Conservation (phyloP, 2,329 filamentous ascomycete species). For the Colletotrichum echinochloae region DNA sequence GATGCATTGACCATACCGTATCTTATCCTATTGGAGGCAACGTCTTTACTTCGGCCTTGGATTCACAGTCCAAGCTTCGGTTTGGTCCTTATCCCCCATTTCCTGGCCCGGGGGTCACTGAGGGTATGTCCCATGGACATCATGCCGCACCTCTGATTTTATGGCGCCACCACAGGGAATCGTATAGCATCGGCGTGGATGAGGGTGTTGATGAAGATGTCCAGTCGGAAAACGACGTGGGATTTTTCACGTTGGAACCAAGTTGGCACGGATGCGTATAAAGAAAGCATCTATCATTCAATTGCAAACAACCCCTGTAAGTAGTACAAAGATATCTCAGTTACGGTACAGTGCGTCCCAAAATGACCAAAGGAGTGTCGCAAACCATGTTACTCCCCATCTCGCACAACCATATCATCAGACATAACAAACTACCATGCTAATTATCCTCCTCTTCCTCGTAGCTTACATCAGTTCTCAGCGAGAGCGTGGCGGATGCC, state of each 20-base stretch:
- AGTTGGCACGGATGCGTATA: neutral
- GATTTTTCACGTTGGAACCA: neutral
- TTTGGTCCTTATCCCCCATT: neutral
- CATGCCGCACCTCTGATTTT: constrained; percentile 60
- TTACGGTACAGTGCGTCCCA: constrained; percentile 12
- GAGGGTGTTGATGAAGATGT: too few relatives aligned
- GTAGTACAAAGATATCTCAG: constrained; percentile 27
- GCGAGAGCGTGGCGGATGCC: neutral
- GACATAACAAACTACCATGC: constrained; percentile 33
- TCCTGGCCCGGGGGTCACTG: neutral
- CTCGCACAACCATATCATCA: constrained; percentile 31
- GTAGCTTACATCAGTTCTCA: constrained; percentile 18
- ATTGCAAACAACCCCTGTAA: constrained; percentile 25
- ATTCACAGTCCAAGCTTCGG: constrained; percentile 29
- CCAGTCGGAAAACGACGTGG: too few relatives aligned
- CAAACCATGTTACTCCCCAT: constrained; percentile 27
- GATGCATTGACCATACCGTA: neutral
- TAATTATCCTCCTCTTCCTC: constrained; percentile 36
- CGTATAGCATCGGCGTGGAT: too few relatives aligned
- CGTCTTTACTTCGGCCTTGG: constrained; percentile 44
- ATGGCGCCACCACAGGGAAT: too few relatives aligned
- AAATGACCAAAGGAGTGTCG: constrained; percentile 36
- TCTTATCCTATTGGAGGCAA: constrained; percentile 31
- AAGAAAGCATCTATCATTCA: constrained; percentile 31
- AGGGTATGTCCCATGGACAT: constrained; percentile 39